Evolutionary conservation across 768 basidiomycete species (phyloP).

Genomic region (Artomyces pyxidatus): DNA sequence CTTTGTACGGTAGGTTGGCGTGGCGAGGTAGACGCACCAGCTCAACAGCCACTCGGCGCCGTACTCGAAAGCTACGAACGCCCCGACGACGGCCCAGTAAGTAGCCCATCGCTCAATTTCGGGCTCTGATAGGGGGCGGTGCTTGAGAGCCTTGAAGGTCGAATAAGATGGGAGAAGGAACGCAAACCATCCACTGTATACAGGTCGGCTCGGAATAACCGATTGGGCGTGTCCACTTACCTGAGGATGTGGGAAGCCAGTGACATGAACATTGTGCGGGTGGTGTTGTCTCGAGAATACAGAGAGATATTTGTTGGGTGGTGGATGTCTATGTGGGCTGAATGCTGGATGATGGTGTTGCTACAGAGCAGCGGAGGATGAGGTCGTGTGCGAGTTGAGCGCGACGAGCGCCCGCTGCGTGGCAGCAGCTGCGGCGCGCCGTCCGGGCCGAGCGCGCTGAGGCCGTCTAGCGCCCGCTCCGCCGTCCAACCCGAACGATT

Average conservation of each 20-base stretch:
- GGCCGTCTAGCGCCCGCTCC: too few species aligned
- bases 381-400: background rate
- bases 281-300: background rate
- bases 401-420: background rate
- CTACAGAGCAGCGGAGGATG: too few species aligned
- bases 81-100: conserved; percentile 60
- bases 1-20: background rate
- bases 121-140: conserved; percentile 39
- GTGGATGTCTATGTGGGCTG: background rate
- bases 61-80: conserved; percentile 55
- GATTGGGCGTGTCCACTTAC: conserved; percentile 22
- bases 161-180: conserved; percentile 56
- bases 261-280: conserved; percentile 38
- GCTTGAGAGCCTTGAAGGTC: conserved; percentile 60
- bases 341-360: too few species aligned
- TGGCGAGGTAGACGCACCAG: conserved; percentile 37
- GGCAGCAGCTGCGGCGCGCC: too few species aligned
- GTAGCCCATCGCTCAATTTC: conserved; percentile 49
- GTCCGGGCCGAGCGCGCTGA: too few species aligned
- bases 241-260: conserved; percentile 41
- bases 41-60: conserved; percentile 54
- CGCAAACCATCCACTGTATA: conserved; percentile 59
- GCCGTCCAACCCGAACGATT: too few species aligned
- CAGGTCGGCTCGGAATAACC: background rate
- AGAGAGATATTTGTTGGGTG: background rate